A percentile compares a stretch with the other conserved stretches of the same genome.
phyloP scores from a whole-genome alignment of 345 rosid genomes.

The Triadica sebifera region DNA sequence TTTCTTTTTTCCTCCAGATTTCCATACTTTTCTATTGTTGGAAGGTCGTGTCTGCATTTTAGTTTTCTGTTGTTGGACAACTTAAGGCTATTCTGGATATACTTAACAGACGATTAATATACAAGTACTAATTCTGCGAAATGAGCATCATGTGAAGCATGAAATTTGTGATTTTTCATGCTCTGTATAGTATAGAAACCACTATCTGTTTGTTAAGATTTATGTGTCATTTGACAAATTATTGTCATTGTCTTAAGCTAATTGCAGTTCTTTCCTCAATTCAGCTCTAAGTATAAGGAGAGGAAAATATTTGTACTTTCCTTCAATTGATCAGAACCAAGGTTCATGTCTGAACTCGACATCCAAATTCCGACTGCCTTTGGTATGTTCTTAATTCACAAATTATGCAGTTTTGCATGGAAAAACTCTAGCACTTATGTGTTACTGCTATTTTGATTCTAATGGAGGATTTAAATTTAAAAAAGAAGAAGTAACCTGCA shows the following conservation, averaged over 20 bases:
- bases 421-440: too few relatives aligned
- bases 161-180: too few relatives aligned
- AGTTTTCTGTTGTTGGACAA: too few relatives aligned
- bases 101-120: background rate
- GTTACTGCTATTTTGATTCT: too few relatives aligned
- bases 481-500: too few relatives aligned
- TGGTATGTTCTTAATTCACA: constrained; percentile 26
- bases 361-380: constrained; percentile 39
- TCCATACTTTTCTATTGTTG: too few relatives aligned
- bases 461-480: too few relatives aligned
- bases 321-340: constrained; percentile 11
- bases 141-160: too few relatives aligned
- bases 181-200: background rate
- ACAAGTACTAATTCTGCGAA: too few relatives aligned
- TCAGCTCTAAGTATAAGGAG: constrained; percentile 1
- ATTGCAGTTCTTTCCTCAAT: background rate
- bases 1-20: too few relatives aligned
- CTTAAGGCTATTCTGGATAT: background rate
- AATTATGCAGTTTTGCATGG: background rate
- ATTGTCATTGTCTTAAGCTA: background rate
- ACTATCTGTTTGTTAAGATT: background rate
- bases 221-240: background rate
- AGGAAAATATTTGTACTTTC: background rate
- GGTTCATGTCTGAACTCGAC: constrained; percentile 44
- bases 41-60: too few relatives aligned